Evolutionary conservation across 257 asterid genomes (phyloP), one percentile per base, ranked within the genome.

Genomic region (Nemophila menziesii): DNA sequence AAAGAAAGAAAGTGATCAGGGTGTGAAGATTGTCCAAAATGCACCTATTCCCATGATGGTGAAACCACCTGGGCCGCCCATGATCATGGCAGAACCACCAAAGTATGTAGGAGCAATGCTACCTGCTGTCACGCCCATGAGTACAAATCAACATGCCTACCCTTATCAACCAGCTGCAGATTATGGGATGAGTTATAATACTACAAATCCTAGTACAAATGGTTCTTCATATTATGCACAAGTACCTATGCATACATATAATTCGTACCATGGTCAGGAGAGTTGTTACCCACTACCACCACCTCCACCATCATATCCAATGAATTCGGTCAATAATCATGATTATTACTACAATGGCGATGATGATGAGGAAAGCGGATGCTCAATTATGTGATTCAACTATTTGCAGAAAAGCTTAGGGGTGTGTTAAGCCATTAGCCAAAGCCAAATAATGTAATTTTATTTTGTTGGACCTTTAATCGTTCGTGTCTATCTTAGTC

Each of bases 1-100:
- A 64, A 66, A 65, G 34, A 72, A 69, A 64, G 71, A 74, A n/a
- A 65, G 68, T 63, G 66, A 71, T 7, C 61, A 17, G 34, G 57
- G 26, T 45, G 67, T 36, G 36, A 51, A 55, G 33, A 73, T 55
- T 14, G 52, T 46, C 14, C 40, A 33, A 2, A 63, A 29, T 29
- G 36, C 36, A 29, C 36, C 36, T 29, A 0, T 42, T 0, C 55
- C 11, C 5, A 47, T 1, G 2, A 17, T 4, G 0, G 20, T n/a
- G 9, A 55, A 62, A 6, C 64, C 61, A 11, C 63, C 60, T 43
- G 68, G 46, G 4, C 61, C 59, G 2, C 0, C 44, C 1, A 57
- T 10, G 8, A 47, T 1, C 2, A 17, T 4, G 0, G 20, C 18
- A 12, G 55, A 62, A 6, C 64, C 61, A 11, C 63, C 60, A 6